phyloP scores from a whole-genome alignment of 2,329 filamentous ascomycete species.

The Dothidotthia symphoricarpi region DNA sequence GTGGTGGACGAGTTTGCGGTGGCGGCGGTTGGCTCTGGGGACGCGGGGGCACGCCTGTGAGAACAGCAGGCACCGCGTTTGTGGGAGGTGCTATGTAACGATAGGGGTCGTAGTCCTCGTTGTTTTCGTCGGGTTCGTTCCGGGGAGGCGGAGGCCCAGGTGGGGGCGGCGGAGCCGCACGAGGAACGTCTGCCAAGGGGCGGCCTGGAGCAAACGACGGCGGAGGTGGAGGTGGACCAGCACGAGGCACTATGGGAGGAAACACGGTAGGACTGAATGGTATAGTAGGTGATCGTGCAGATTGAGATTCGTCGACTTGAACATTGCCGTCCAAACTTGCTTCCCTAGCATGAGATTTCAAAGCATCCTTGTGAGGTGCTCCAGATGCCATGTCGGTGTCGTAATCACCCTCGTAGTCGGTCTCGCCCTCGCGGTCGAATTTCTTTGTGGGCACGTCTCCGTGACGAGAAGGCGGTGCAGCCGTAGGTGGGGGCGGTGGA shows the following conservation, averaged over 20 bases:
- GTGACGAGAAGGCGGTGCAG: conserved; percentile 41
- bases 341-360: conserved; percentile 77
- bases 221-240: conserved; percentile 56
- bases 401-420: conserved; percentile 96
- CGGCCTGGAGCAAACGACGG: conserved; percentile 57
- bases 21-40: conserved; percentile 30
- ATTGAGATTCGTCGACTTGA: conserved; percentile 54
- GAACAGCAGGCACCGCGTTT: conserved; percentile 35
- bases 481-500: conserved; percentile 49
- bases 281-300: conserved; percentile 41
- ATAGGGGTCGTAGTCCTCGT: conserved; percentile 70
- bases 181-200: conserved; percentile 66
- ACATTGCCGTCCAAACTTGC: conserved; percentile 69
- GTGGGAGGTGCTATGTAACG: conserved; percentile 48
- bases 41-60: conserved; percentile 32
- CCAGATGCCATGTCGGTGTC: conserved; percentile 96
- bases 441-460: conserved; percentile 30
- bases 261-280: conserved; percentile 37
- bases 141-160: conserved; percentile 64
- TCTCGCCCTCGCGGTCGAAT: conserved; percentile 72
- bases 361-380: conserved; percentile 87
- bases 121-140: conserved; percentile 32
- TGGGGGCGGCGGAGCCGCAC: conserved; percentile 67
- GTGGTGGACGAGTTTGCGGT: conserved; percentile 29
- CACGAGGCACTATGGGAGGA: conserved; percentile 41